Evolutionary conservation across 1,139 yeast genomes (phyloP).

Genomic region (Entelexis sorbosivorans): DNA sequence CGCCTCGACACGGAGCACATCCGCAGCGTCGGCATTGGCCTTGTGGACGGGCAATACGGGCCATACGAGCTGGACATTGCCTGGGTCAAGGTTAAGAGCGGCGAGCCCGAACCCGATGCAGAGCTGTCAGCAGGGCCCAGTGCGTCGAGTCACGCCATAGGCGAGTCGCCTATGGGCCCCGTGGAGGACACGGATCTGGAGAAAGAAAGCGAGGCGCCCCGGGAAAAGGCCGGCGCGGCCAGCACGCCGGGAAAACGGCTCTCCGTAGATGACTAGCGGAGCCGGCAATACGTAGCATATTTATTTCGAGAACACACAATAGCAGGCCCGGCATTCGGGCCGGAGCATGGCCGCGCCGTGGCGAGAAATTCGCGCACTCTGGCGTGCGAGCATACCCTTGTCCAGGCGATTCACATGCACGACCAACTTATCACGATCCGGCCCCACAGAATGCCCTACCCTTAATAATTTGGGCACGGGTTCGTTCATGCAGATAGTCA

Average conservation of each 20-base stretch:
- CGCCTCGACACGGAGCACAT: constrained; percentile 56
- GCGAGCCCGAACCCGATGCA: constrained; percentile 8
- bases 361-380: not conserved
- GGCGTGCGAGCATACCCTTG: not conserved
- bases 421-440: not conserved
- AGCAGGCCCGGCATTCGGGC: not conserved
- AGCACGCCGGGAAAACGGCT: constrained; percentile 25
- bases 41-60: constrained; percentile 70
- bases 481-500: not conserved
- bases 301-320: not conserved
- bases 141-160: constrained; percentile 2
- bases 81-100: constrained; percentile 48
- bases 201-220: not conserved
- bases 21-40: constrained; percentile 67
- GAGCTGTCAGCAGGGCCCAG: not conserved
- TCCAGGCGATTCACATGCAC: not conserved
- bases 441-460: not conserved
- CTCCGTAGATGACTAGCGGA: constrained; percentile 22
- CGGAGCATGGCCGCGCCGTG: not conserved
- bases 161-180: constrained; percentile 12
- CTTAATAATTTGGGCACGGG: not conserved
- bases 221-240: not conserved
- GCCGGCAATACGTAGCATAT: not conserved
- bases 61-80: constrained; percentile 62
- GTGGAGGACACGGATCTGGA: not conserved